These are phyloP conservation scores for Quercus cerris DNA, from an alignment of 306 rosid species.

Conservation along the genomic window DNA sequence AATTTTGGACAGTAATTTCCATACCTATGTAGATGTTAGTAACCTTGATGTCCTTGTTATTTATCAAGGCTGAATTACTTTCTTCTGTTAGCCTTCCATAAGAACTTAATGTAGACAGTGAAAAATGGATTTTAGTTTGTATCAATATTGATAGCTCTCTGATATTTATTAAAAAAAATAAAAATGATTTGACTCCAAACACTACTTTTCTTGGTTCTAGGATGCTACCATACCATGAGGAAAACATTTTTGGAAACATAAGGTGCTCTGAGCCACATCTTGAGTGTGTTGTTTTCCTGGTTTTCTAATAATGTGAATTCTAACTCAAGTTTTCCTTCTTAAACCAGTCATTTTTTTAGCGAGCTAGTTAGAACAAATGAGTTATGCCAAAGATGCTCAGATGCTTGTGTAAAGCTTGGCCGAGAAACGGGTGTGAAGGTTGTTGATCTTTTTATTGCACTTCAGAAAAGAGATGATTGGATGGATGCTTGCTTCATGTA, in stretches of 20 bases:
- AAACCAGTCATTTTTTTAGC: conserved; percentile 28
- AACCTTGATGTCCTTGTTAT: not conserved
- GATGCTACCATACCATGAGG: conserved; percentile 75
- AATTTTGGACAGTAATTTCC: not conserved
- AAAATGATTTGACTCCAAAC: not conserved
- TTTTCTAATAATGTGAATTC: not conserved
- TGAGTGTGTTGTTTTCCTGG: conserved; percentile 1
- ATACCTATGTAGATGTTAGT: not conserved
- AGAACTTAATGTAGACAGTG: not conserved
- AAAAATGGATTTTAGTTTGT: not conserved
- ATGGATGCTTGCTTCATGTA: too few relatives aligned
- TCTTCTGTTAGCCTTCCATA: not conserved
- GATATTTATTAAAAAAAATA: not conserved
- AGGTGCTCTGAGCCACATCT: conserved; percentile 47
- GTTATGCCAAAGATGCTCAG: too few relatives aligned
- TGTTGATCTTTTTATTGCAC: too few relatives aligned
- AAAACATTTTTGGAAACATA: conserved; percentile 35
- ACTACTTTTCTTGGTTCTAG: conserved; percentile 26
- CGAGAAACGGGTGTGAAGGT: too few relatives aligned
- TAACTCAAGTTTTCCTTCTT: conserved; percentile 4
- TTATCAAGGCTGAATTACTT: not conserved
- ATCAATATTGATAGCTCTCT: not conserved
- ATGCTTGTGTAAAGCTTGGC: too few relatives aligned
- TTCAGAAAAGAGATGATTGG: too few relatives aligned
- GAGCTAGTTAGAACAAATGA: too few relatives aligned